Evolutionary conservation across 192 early-diverging fungal species (phyloP).

Genomic region (Coemansia sp.): DNA sequence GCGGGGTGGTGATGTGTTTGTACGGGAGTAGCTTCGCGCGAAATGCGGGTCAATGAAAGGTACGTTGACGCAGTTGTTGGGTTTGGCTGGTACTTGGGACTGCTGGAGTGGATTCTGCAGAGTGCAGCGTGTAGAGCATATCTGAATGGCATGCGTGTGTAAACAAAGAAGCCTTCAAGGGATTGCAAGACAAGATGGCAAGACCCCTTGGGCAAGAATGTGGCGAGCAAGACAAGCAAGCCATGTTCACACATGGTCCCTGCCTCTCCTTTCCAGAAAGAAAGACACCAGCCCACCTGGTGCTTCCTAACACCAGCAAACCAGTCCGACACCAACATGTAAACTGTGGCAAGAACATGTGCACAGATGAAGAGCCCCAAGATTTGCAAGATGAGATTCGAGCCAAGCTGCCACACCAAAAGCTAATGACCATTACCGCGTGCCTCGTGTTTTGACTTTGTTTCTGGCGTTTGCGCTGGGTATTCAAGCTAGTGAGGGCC

Average conservation of each 20-base stretch:
- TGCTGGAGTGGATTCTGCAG: neutral
- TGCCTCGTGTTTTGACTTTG: neutral
- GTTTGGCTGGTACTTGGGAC: neutral
- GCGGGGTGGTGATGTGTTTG: neutral
- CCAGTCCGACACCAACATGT: neutral
- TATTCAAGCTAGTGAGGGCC: neutral
- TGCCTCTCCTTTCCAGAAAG: too few species aligned
- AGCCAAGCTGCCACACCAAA: neutral
- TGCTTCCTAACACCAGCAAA: too few species aligned
- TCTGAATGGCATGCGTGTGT: neutral
- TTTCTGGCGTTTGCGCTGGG: neutral
- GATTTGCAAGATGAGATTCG: neutral
- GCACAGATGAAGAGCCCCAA: neutral
- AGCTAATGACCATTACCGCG: too few species aligned
- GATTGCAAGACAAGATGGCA: constrained; percentile 42
- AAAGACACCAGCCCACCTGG: too few species aligned
- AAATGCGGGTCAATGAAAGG: constrained; percentile 42
- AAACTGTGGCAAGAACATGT: neutral
- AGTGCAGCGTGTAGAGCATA: constrained; percentile 12
- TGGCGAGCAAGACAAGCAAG: neutral
- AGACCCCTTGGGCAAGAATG: too few species aligned
- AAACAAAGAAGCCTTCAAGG: constrained; percentile 5
- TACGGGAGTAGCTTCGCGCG: constrained; percentile 39
- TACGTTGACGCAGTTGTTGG: constrained; percentile 29
- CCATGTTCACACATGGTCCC: too few species aligned